Evolutionary conservation across 2,329 filamentous ascomycete species (phyloP), one percentile per base, ranked within the genome.

Genomic region (Aspergillus floridensis): DNA sequence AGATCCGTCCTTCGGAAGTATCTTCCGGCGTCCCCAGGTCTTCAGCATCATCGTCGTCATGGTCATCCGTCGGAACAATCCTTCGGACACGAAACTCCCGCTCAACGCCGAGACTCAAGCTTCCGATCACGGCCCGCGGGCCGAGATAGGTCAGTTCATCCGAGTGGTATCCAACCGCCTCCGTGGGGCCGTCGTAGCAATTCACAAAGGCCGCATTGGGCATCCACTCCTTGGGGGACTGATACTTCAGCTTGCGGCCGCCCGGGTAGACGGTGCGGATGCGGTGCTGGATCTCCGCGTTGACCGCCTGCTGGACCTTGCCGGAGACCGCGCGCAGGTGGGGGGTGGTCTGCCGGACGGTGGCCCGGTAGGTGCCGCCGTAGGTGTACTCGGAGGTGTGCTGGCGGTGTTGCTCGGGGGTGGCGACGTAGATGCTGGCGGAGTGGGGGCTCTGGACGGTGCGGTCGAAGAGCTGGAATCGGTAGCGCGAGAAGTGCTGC

Each of bases 201-300:
- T 99, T 99, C 16, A 96, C 93, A 70, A 97, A 93, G 0, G 93
- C 92, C 0, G 92, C 91, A 70, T 98, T 98, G 10, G 93, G 91
- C 8, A 80, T 79, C 93, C 93, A 98, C 0, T 82, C 76, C 0
- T 83, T 75, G 0, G 91, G 84, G 0, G 88, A 89, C 70, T 97
- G 93, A 66, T 90, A 87, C 66, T 83, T 87, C 29, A 97, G 83
- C 73, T 93, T 96, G 72, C 85, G 81, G 12, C 87, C 86, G 19
- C 78, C 79, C 0, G 89, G 88, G 61, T 95, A 91, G 57, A 83
- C 82, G 3, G 84, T 81, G 51, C 78, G 78, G 61, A 93, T 95
- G 7, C 92, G 87, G 6, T 82, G 79, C 56, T 84, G 77, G n/a
- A 96, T 88, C 71, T 95, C 90, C 1, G 76, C 68, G 67, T 97